Conservation (phyloP, 345 rosid species). For the Turritis glabra region DNA sequence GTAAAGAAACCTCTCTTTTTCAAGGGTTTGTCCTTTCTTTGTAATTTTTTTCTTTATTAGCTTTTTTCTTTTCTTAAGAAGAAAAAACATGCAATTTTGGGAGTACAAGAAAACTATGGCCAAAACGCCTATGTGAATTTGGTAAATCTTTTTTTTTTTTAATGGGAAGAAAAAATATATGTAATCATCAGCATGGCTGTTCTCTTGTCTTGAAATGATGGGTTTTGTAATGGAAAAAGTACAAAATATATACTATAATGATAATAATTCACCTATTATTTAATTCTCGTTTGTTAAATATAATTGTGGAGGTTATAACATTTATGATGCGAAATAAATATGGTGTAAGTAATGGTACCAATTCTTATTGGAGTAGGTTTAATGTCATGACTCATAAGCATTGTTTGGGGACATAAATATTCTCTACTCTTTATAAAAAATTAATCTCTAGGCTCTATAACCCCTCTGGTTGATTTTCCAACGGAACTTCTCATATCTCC, state of each 20-base stretch:
- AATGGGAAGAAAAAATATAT: neutral
- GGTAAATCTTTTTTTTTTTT: neutral
- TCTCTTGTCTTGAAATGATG: slow-evolving; percentile 4
- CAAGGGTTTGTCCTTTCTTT: slow-evolving; percentile 30
- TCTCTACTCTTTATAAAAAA: neutral
- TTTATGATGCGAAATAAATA: slow-evolving; percentile 11
- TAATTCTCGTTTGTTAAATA: too few species aligned
- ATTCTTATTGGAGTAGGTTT: slow-evolving; percentile 23
- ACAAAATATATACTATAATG: neutral
- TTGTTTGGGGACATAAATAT: neutral
- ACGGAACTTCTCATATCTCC: slow-evolving; percentile 15
- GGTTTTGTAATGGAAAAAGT: slow-evolving; percentile 15
- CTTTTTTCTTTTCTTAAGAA: neutral
- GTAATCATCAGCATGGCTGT: slow-evolving; percentile 2
- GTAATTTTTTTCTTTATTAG: neutral
- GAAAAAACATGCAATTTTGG: slow-evolving; percentile 31
- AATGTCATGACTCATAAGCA: slow-evolving; percentile 13
- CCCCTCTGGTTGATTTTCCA: neutral
- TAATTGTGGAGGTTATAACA: slow-evolving; percentile 4
- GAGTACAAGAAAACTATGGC: slow-evolving; percentile 26
- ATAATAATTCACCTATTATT: too few species aligned
- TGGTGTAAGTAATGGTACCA: neutral
- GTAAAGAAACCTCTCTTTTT: slow-evolving; percentile 21
- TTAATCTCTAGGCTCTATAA: neutral
- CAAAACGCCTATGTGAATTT: slow-evolving; percentile 28